These are phyloP conservation scores for Pseudogymnoascus sp. DNA, from an alignment of 2,329 filamentous ascomycete species.

Conservation along the genomic window DNA sequence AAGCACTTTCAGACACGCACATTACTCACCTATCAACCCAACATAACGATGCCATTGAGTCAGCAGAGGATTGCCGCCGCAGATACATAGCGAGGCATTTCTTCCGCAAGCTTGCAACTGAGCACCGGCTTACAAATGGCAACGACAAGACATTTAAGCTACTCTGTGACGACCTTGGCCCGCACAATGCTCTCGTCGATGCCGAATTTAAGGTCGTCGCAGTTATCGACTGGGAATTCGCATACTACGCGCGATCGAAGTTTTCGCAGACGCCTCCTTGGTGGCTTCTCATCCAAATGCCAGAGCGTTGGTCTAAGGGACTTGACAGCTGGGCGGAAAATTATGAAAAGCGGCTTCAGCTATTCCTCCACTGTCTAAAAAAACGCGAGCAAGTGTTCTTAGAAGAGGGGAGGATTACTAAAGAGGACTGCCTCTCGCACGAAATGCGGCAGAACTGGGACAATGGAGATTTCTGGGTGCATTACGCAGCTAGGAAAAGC, in stretches of 20 bases:
- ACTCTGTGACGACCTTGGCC: conserved; percentile 20
- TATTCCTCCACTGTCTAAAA: conserved; percentile 7
- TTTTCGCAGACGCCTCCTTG: conserved; percentile 20
- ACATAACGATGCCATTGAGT: conserved; percentile 33
- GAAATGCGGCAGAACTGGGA: conserved; percentile 36
- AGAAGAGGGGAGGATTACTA: not conserved
- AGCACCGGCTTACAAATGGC: not conserved
- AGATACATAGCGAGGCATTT: conserved; percentile 33
- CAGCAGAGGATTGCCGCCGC: conserved; percentile 28
- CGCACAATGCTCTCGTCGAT: conserved; percentile 19
- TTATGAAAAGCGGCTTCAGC: conserved; percentile 12
- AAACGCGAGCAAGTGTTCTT: conserved; percentile 10
- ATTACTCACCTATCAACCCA: conserved; percentile 36
- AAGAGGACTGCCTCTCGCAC: conserved; percentile 24
- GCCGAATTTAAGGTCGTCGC: conserved; percentile 17
- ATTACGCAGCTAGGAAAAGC: conserved; percentile 34
- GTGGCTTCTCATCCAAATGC: conserved; percentile 19
- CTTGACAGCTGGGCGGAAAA: conserved; percentile 12
- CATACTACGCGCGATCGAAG: conserved; percentile 18
- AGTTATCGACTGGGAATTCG: conserved; percentile 21
- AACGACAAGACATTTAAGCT: conserved; percentile 15
- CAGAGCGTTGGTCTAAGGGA: conserved; percentile 19
- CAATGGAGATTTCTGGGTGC: conserved; percentile 31
- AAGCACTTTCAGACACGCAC: conserved; percentile 37
- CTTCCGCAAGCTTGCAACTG: conserved; percentile 29